Evolutionary conservation across 2,329 filamentous ascomycete species (phyloP).

Genomic region (Cordyceps javanica): DNA sequence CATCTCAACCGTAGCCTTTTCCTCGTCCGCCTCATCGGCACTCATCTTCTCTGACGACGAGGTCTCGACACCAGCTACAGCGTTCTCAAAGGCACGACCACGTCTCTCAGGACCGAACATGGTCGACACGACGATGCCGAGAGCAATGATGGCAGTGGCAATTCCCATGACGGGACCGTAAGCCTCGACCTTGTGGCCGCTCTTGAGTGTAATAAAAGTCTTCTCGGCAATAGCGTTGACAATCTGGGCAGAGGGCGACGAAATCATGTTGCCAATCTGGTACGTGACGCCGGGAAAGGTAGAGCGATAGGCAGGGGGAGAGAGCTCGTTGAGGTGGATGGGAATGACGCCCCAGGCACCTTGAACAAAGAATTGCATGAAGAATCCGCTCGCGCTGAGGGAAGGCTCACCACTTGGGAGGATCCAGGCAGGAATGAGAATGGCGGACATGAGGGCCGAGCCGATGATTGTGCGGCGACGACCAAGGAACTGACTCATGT

Average conservation of each 20-base stretch:
- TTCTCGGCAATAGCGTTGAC: slow-evolving; percentile 68
- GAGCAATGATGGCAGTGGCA: slow-evolving; percentile 68
- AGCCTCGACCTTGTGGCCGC: slow-evolving; percentile 55
- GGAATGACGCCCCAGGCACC: slow-evolving; percentile 63
- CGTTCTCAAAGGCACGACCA: slow-evolving; percentile 62
- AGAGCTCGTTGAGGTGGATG: slow-evolving; percentile 69
- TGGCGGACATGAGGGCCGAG: slow-evolving; percentile 52
- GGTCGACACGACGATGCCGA: slow-evolving; percentile 62
- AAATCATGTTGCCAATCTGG: slow-evolving; percentile 70
- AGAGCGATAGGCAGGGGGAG: slow-evolving; percentile 63
- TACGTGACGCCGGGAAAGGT: slow-evolving; percentile 67
- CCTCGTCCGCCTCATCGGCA: slow-evolving; percentile 23
- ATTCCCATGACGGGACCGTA: slow-evolving; percentile 73
- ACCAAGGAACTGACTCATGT: slow-evolving; percentile 68
- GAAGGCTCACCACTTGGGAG: slow-evolving; percentile 52
- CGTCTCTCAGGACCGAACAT: slow-evolving; percentile 69
- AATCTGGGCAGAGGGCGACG: slow-evolving; percentile 67
- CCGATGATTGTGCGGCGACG: slow-evolving; percentile 62
- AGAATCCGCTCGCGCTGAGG: slow-evolving; percentile 60
- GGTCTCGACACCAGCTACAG: slow-evolving; percentile 32
- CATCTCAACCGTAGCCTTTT: slow-evolving; percentile 21
- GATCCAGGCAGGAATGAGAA: slow-evolving; percentile 65
- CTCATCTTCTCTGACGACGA: slow-evolving; percentile 22
- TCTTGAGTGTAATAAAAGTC: slow-evolving; percentile 45
- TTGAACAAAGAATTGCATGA: slow-evolving; percentile 63